Percentiles rank a stretch among this genome's conserved stretches.
These are phyloP conservation scores for Gossypium schwendimanii DNA, from an alignment of 441 rosid genomes.

Conservation along the genomic window DNA sequence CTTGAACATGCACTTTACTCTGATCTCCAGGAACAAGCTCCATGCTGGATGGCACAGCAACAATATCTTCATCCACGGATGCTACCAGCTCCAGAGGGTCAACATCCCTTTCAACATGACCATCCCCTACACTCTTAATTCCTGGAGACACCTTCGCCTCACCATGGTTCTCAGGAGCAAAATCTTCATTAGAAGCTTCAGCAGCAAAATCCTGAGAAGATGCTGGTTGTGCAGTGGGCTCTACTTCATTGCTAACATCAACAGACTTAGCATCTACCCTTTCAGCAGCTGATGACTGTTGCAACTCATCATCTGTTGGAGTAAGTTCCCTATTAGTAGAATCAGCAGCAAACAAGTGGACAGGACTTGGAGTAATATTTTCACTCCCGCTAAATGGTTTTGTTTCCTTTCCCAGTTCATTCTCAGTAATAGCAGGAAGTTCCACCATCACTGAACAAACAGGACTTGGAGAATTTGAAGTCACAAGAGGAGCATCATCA, in stretches of 20 bases:
- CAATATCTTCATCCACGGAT: constrained; percentile 10
- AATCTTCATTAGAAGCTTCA: constrained; percentile 6
- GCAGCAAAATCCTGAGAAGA: constrained; percentile 10
- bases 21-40: constrained; percentile 15
- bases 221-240: constrained; percentile 13
- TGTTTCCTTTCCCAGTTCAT: neutral
- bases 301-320: constrained; percentile 17
- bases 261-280: constrained; percentile 15
- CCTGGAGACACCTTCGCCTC: constrained; percentile 12
- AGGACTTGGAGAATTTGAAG: constrained; percentile 1
- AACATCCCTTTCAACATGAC: neutral
- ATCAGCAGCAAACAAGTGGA: constrained; percentile 15
- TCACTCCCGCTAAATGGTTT: neutral
- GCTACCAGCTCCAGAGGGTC: constrained; percentile 8
- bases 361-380: neutral
- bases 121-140: neutral
- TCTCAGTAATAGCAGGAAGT: neutral
- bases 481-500: neutral
- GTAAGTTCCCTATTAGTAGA: constrained; percentile 11
- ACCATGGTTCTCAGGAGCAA: constrained; percentile 16
- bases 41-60: constrained; percentile 15
- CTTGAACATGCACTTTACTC: neutral
- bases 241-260: constrained; percentile 15
- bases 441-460: constrained; percentile 10
- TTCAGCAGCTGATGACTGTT: constrained; percentile 12